A percentile compares a stretch with the other conserved stretches of the same genome.
Conservation (phyloP, 2,329 filamentous ascomycete genomes). For the Alternaria arborescens region DNA sequence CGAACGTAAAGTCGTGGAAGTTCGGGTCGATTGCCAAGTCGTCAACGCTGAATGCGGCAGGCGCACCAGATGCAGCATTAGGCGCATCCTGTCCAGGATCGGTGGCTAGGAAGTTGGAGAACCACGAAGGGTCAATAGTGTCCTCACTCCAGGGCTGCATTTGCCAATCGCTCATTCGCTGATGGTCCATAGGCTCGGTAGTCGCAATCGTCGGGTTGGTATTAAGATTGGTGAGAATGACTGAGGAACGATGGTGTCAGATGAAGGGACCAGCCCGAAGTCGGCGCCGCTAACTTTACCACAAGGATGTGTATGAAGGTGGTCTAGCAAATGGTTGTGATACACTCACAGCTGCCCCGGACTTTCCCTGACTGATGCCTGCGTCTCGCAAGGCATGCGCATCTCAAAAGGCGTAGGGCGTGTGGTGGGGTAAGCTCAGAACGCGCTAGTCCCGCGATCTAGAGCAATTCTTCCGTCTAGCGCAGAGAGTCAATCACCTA, state of each 20-base stretch:
- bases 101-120: constrained; percentile 6
- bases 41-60: constrained; percentile 5
- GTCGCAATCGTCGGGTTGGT: not conserved
- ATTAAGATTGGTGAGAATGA: not conserved
- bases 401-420: constrained; percentile 17
- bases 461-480: constrained; percentile 8
- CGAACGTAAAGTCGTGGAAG: not conserved
- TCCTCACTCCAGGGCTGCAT: constrained; percentile 8
- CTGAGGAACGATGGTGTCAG: not conserved
- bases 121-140: constrained; percentile 9
- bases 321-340: not conserved
- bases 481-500: not conserved
- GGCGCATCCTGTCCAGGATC: not conserved
- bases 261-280: constrained; percentile 7
- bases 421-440: not conserved
- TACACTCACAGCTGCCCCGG: not conserved
- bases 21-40: not conserved
- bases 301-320: not conserved
- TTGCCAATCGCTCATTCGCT: constrained; percentile 8
- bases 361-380: not conserved
- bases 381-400: not conserved
- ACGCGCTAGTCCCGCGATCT: constrained; percentile 8
- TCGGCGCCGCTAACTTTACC: not conserved
- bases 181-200: constrained; percentile 11
- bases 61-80: not conserved